Evolutionary conservation across 495 filamentous ascomycete species (phyloP).

Genomic region (Beverwykella pulmonaria): DNA sequence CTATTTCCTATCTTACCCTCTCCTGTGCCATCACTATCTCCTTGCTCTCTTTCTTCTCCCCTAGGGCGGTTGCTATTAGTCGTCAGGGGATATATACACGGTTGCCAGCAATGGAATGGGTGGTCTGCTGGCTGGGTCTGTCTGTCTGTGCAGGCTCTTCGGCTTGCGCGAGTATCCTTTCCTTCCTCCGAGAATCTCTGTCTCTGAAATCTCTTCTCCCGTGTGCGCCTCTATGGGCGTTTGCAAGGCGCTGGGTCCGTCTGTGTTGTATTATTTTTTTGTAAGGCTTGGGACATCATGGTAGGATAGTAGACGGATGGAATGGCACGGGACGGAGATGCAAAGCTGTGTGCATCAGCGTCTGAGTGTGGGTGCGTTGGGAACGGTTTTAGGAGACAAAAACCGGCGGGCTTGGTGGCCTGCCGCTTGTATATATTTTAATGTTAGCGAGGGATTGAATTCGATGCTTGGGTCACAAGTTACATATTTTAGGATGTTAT

Average conservation of each 20-base stretch:
- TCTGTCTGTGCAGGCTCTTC: neutral
- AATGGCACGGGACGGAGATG: neutral
- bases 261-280: constrained; percentile 35
- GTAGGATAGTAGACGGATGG: constrained; percentile 1
- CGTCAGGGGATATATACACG: constrained; percentile 25
- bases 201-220: constrained; percentile 34
- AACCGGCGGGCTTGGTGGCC: constrained; percentile 1
- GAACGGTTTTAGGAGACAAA: neutral
- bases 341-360: neutral
- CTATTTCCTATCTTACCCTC: constrained; percentile 10
- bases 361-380: constrained; percentile 4
- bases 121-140: neutral
- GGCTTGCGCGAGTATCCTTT: neutral
- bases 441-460: constrained; percentile 18
- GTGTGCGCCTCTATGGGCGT: constrained; percentile 23
- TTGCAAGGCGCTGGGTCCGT: constrained; percentile 33
- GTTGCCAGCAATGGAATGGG: constrained; percentile 31
- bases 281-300: constrained; percentile 21
- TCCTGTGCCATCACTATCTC: constrained; percentile 16
- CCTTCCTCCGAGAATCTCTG: neutral
- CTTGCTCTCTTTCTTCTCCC: constrained; percentile 5
- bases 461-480: neutral
- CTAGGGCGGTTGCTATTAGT: constrained; percentile 9
- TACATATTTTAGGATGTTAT: neutral
- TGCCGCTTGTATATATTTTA: constrained; percentile 35